These are phyloP conservation scores for Diaporthe vaccinii DNA, from an alignment of 2,329 filamentous ascomycete genomes.

Conservation along the genomic window DNA sequence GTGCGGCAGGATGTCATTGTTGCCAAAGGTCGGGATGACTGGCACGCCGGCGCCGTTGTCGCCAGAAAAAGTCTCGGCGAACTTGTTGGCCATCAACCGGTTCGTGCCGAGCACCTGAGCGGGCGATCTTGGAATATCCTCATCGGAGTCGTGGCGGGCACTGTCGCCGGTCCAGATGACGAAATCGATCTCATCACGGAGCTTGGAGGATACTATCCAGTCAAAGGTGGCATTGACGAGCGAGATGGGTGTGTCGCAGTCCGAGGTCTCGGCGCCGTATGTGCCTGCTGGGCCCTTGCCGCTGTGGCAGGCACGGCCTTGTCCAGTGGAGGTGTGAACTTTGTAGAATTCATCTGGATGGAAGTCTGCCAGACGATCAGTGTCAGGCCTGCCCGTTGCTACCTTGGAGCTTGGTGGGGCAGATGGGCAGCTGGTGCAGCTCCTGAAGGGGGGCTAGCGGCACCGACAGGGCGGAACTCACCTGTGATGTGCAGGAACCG, in stretches of 20 bases:
- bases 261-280: slow-evolving; percentile 87
- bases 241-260: slow-evolving; percentile 86
- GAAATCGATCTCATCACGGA: slow-evolving; percentile 87
- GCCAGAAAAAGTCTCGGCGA: slow-evolving; percentile 79
- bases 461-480: slow-evolving; percentile 55
- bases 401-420: slow-evolving; percentile 37
- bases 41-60: slow-evolving; percentile 77
- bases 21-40: slow-evolving; percentile 91
- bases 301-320: slow-evolving; percentile 82
- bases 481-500: slow-evolving; percentile 92
- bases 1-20: slow-evolving; percentile 97
- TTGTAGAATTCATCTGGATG: slow-evolving; percentile 94
- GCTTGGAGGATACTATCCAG: slow-evolving; percentile 86
- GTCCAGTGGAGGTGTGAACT: slow-evolving; percentile 77
- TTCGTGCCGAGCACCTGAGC: slow-evolving; percentile 86
- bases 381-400: slow-evolving; percentile 20
- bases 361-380: slow-evolving; percentile 72
- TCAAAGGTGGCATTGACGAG: slow-evolving; percentile 90
- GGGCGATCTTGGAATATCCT: slow-evolving; percentile 80
- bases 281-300: slow-evolving; percentile 81
- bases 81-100: slow-evolving; percentile 79
- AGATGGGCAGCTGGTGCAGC: slow-evolving; percentile 36
- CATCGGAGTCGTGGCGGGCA: slow-evolving; percentile 90
- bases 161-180: slow-evolving; percentile 95
- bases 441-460: slow-evolving; percentile 38